phyloP scores from a whole-genome alignment of 1,284 basidiomycete species.

The Malassezia equina region DNA sequence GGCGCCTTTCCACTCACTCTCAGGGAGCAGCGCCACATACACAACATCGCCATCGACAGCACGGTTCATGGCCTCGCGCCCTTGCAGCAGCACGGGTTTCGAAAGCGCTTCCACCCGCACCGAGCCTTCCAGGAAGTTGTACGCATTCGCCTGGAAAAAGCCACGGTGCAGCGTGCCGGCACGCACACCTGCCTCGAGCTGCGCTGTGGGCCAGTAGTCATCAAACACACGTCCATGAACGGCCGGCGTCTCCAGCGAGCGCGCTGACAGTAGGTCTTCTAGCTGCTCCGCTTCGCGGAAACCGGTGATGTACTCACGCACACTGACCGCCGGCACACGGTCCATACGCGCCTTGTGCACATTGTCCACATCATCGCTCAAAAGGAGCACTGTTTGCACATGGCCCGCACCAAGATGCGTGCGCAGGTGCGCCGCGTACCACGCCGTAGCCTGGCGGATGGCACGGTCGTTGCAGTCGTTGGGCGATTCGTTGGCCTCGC shows the following conservation, averaged over 20 bases:
- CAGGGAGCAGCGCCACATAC: conserved; percentile 74
- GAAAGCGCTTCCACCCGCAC: conserved; percentile 64
- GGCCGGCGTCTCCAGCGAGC: conserved; percentile 16
- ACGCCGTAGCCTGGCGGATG: conserved; percentile 37
- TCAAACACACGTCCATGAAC: conserved; percentile 27
- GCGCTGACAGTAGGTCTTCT: conserved; percentile 36
- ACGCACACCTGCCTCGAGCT: conserved; percentile 72
- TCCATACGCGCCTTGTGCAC: conserved; percentile 54
- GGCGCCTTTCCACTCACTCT: conserved; percentile 84
- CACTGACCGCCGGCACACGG: conserved; percentile 31
- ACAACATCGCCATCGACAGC: conserved; percentile 89
- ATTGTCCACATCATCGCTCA: conserved; percentile 75
- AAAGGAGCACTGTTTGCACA: conserved; percentile 28
- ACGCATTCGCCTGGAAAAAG: conserved; percentile 86
- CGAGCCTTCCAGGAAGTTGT: conserved; percentile 84
- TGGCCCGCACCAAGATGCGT: conserved; percentile 19
- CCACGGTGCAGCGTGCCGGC: conserved; percentile 76
- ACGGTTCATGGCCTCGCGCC: conserved; percentile 88
- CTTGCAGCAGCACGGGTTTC: conserved; percentile 74
- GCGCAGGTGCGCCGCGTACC: conserved; percentile 34
- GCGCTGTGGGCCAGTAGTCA: conserved; percentile 69
- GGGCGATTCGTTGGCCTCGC: conserved; percentile 33
- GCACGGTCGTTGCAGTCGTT: conserved; percentile 46
- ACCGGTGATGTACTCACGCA: conserved; percentile 43
- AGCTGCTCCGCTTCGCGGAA: conserved; percentile 34